Evolutionary conservation across 345 rosid species (phyloP).

Genomic region (Eutrema yunnanense): DNA sequence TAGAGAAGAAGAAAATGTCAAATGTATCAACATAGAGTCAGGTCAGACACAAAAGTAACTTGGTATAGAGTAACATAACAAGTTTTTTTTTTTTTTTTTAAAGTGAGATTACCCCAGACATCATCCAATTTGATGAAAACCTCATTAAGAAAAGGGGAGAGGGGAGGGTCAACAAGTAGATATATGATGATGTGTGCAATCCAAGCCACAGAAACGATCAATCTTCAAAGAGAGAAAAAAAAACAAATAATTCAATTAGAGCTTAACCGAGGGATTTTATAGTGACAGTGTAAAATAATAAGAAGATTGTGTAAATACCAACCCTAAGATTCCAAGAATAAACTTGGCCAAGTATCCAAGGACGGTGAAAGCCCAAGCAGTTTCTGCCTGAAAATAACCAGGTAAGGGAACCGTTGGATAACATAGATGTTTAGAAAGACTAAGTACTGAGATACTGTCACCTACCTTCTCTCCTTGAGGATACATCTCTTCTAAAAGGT

Average conservation of each 20-base stretch:
- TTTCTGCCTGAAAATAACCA: constrained; percentile 65
- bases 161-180: constrained; percentile 76
- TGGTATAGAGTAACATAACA: neutral
- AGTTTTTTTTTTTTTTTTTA: neutral
- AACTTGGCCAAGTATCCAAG: constrained; percentile 91
- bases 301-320: constrained; percentile 26
- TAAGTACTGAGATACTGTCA: neutral
- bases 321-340: constrained; percentile 80
- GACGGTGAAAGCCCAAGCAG: constrained; percentile 91
- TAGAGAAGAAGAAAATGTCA: constrained; percentile 24
- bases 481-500: constrained; percentile 87
- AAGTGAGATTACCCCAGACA: constrained; percentile 67
- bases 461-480: constrained; percentile 96
- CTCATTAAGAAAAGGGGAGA: constrained; percentile 81
- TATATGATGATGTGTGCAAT: constrained; percentile 85
- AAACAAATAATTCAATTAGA: neutral
- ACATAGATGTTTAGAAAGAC: neutral
- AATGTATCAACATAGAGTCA: neutral
- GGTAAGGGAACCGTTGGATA: neutral
- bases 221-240: constrained; percentile 35
- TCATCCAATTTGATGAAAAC: constrained; percentile 95
- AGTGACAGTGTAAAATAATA: neutral
- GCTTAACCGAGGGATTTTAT: neutral
- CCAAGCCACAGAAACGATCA: constrained; percentile 96
- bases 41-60: neutral